Percentiles rank a stretch among this genome's conserved stretches.
phyloP scores from a whole-genome alignment of 1,284 basidiomycete species.

The Coriolopsis trogii region DNA sequence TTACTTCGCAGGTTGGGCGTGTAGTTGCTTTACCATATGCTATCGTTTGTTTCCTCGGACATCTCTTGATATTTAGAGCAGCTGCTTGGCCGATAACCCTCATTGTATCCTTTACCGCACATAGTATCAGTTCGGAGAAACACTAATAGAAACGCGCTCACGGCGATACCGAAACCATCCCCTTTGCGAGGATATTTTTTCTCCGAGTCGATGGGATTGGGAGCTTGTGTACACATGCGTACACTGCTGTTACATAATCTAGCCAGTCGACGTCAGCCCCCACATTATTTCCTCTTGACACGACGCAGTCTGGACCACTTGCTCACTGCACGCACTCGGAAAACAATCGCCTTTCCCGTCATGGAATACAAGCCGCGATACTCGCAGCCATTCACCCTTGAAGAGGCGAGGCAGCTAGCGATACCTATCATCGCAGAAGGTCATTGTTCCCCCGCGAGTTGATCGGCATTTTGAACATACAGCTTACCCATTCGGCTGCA shows the following conservation, averaged over 20 bases:
- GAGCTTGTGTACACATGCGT: slow-evolving; percentile 12
- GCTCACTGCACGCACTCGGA: too few relatives aligned
- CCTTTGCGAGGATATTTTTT: too few relatives aligned
- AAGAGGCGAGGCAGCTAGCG: slow-evolving; percentile 68
- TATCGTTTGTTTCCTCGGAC: slow-evolving; percentile 26
- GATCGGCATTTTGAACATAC: slow-evolving; percentile 7
- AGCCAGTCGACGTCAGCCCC: neutral
- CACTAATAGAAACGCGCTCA: too few relatives aligned
- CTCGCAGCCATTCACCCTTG: slow-evolving; percentile 74
- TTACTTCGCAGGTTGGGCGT: slow-evolving; percentile 45
- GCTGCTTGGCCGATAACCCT: slow-evolving; percentile 8
- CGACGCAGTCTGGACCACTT: too few relatives aligned
- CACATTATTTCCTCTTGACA: too few relatives aligned
- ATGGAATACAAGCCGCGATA: slow-evolving; percentile 74
- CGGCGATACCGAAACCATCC: neutral
- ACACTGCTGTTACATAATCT: slow-evolving; percentile 23
- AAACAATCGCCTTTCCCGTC: neutral
- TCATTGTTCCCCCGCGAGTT: slow-evolving; percentile 36
- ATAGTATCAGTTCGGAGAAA: slow-evolving; percentile 18
- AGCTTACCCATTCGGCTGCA: slow-evolving; percentile 31
- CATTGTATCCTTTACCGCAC: slow-evolving; percentile 29
- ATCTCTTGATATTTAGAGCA: slow-evolving; percentile 21
- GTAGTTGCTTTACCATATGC: slow-evolving; percentile 37
- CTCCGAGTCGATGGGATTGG: neutral
- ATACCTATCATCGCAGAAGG: slow-evolving; percentile 72